phyloP scores from a whole-genome alignment of 2,329 filamentous ascomycete species.

The Herpotrichia juniperi region DNA sequence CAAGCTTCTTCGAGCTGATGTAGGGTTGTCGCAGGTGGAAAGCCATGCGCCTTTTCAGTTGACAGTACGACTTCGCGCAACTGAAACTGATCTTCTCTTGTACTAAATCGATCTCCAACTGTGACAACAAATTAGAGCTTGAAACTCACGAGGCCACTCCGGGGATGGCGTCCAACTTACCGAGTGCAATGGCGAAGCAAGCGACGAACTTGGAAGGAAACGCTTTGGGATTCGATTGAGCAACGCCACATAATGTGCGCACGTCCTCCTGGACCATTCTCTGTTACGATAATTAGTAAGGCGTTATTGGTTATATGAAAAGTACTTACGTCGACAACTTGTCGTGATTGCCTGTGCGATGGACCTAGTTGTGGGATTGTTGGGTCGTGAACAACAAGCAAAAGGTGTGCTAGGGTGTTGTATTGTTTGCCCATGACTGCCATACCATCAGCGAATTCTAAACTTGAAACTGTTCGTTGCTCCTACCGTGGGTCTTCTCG shows the following conservation, averaged over 20 bases:
- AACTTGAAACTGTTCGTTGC: neutral
- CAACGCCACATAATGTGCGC: slow-evolving; percentile 42
- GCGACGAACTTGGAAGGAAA: slow-evolving; percentile 45
- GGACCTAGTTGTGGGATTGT: slow-evolving; percentile 45
- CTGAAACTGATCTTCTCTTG: slow-evolving; percentile 37
- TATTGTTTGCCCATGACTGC: slow-evolving; percentile 29
- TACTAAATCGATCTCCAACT: slow-evolving; percentile 43
- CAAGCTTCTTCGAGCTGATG: slow-evolving; percentile 43
- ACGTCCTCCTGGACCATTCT: slow-evolving; percentile 41
- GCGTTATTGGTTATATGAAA: neutral
- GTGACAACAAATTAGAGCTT: slow-evolving; percentile 5
- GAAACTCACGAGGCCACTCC: neutral
- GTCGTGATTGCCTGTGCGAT: slow-evolving; percentile 37
- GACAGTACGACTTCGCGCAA: slow-evolving; percentile 30
- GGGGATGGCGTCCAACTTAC: slow-evolving; percentile 20
- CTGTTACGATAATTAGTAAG: slow-evolving; percentile 10
- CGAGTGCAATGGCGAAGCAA: slow-evolving; percentile 43
- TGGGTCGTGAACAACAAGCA: slow-evolving; percentile 44
- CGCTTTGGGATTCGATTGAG: slow-evolving; percentile 38
- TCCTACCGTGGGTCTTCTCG: slow-evolving; percentile 38
- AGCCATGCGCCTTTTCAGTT: slow-evolving; percentile 37
- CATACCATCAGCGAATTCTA: neutral
- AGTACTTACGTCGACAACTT: slow-evolving; percentile 32
- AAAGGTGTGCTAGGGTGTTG: slow-evolving; percentile 42
- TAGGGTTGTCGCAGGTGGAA: slow-evolving; percentile 40